Conservation (phyloP, 2,329 filamentous ascomycete genomes). For the Dactylellina drechsleri region DNA sequence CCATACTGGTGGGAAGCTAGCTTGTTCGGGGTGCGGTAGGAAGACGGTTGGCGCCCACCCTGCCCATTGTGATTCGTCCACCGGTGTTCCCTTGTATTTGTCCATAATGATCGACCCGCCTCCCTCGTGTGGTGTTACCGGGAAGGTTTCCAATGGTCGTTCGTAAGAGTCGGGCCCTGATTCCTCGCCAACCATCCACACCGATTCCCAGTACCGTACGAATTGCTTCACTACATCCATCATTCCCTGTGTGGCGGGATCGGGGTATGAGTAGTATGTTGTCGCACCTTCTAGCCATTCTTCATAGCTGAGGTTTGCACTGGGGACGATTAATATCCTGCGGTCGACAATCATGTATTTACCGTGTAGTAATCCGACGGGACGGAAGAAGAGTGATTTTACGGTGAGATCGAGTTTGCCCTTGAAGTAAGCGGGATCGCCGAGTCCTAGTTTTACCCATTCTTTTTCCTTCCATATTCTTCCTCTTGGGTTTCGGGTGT, state of each 20-base stretch:
- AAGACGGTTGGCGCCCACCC: slow-evolving; percentile 68
- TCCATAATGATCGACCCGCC: slow-evolving; percentile 39
- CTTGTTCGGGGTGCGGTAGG: slow-evolving; percentile 78
- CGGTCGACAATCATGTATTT: slow-evolving; percentile 83
- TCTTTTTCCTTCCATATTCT: slow-evolving; percentile 69
- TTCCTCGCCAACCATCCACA: slow-evolving; percentile 69
- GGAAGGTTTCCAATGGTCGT: slow-evolving; percentile 21
- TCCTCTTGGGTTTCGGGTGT: slow-evolving; percentile 64
- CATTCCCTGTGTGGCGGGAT: slow-evolving; percentile 62
- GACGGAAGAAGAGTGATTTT: slow-evolving; percentile 81
- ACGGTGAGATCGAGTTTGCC: slow-evolving; percentile 74
- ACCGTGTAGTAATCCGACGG: slow-evolving; percentile 87
- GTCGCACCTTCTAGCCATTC: slow-evolving; percentile 85
- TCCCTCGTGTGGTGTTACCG: slow-evolving; percentile 34
- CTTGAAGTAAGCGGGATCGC: slow-evolving; percentile 69
- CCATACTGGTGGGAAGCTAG: slow-evolving; percentile 71
- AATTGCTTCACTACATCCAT: slow-evolving; percentile 70
- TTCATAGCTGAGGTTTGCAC: slow-evolving; percentile 88
- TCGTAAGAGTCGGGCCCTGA: slow-evolving; percentile 32
- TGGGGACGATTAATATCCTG: slow-evolving; percentile 74
- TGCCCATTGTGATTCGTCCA: slow-evolving; percentile 10
- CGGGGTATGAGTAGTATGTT: slow-evolving; percentile 64
- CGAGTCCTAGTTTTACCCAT: slow-evolving; percentile 72
- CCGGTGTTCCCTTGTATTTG: slow-evolving; percentile 6
- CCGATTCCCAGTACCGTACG: slow-evolving; percentile 72